A percentile compares a stretch with the other conserved stretches of the same genome.
phyloP scores from a whole-genome alignment of 768 basidiomycete species.

The Gymnopilus junonius region DNA sequence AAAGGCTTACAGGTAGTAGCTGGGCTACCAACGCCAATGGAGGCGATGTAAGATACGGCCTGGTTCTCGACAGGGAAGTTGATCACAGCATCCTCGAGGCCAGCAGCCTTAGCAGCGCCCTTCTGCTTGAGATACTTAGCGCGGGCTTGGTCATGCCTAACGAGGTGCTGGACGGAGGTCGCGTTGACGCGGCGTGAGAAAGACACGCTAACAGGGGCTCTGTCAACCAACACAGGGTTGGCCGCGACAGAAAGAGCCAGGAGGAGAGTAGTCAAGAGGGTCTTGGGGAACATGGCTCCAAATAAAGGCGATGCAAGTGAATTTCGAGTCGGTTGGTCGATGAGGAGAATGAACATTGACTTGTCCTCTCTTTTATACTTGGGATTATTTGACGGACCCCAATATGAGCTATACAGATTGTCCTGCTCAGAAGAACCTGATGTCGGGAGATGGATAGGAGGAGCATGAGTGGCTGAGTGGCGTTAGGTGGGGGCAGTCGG shows the following conservation, averaged over 20 bases:
- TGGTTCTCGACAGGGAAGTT: conserved; percentile 36
- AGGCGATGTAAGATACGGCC: conserved; percentile 47
- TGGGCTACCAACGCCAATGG: conserved; percentile 58
- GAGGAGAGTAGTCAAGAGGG: conserved; percentile 47
- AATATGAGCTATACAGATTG: no score
- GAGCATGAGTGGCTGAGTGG: no score
- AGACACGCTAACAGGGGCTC: conserved; percentile 47
- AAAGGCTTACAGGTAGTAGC: conserved; percentile 51
- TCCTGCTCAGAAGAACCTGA: no score
- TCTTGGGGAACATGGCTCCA: conserved; percentile 25
- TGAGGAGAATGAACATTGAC: no score
- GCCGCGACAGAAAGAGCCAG: conserved; percentile 50
- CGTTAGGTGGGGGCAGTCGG: no score
- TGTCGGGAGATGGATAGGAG: no score
- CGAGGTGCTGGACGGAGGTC: conserved; percentile 49
- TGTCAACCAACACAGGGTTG: conserved; percentile 45
- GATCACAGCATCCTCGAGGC: background rate
- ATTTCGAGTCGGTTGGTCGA: no score
- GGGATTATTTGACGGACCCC: no score
- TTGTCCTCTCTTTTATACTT: no score
- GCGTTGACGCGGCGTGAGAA: conserved; percentile 58
- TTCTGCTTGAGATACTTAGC: conserved; percentile 45
- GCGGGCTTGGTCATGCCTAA: conserved; percentile 55
- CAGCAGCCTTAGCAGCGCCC: conserved; percentile 36
- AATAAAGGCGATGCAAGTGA: no score